These are phyloP conservation scores for Leonotis leonurus DNA, from an alignment of 257 asterid species.

Conservation along the genomic window DNA sequence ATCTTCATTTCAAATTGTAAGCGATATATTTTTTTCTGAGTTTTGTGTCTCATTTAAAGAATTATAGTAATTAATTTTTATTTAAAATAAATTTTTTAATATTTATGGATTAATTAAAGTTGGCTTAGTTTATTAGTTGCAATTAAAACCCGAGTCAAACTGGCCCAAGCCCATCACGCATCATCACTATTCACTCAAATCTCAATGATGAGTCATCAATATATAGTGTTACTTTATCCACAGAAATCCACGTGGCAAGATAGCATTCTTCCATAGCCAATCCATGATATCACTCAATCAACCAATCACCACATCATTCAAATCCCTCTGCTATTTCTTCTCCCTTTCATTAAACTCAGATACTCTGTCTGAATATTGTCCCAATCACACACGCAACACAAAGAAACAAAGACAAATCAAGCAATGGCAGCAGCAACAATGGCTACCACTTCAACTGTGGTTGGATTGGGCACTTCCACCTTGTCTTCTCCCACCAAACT, in stretches of 20 bases:
- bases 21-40: too few relatives aligned
- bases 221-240: constrained; percentile 46
- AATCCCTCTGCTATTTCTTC: constrained; percentile 7
- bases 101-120: too few relatives aligned
- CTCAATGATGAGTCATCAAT: constrained; percentile 20
- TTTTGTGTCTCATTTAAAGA: too few relatives aligned
- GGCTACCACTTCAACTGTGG: constrained; percentile 60
- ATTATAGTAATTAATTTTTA: too few relatives aligned
- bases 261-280: constrained; percentile 37
- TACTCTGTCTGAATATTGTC: background rate
- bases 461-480: constrained; percentile 60
- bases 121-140: too few relatives aligned
- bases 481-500: constrained; percentile 40
- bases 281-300: constrained; percentile 42
- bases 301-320: constrained; percentile 35
- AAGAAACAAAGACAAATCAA: constrained; percentile 1
- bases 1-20: too few relatives aligned
- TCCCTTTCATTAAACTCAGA: constrained; percentile 14
- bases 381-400: constrained; percentile 5
- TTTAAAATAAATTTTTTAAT: too few relatives aligned
- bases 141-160: too few relatives aligned
- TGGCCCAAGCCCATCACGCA: too few relatives aligned
- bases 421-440: constrained; percentile 60
- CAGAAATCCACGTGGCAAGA: constrained; percentile 55
- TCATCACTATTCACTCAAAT: too few relatives aligned